These are phyloP conservation scores for Kwoniella europaea DNA, from an alignment of 768 basidiomycete species.

Conservation along the genomic window DNA sequence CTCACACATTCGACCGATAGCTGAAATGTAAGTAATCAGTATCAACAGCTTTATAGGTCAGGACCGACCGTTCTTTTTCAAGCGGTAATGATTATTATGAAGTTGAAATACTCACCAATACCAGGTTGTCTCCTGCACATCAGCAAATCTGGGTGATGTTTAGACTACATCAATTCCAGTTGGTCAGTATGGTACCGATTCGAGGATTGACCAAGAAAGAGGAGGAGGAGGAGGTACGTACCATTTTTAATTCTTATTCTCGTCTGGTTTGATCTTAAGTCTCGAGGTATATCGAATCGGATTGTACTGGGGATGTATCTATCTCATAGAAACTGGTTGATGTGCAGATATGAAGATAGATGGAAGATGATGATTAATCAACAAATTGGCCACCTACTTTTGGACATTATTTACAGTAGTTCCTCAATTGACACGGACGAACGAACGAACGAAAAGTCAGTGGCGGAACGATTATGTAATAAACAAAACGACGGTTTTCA, in stretches of 20 bases:
- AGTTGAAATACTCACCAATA: constrained; percentile 70
- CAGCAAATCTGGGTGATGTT: constrained; percentile 96
- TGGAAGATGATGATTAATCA: neutral
- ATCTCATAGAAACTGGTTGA: too few species aligned
- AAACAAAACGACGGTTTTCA: too few species aligned
- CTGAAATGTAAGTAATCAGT: constrained; percentile 59
- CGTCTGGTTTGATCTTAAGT: too few species aligned
- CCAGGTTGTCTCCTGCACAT: constrained; percentile 98
- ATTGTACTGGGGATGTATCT: too few species aligned
- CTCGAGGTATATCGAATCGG: too few species aligned
- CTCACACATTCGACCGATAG: constrained; percentile 96
- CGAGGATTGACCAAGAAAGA: neutral
- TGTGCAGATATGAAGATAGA: neutral
- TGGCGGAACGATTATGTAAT: constrained; percentile 14
- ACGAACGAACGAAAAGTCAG: constrained; percentile 1
- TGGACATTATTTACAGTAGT: neutral
- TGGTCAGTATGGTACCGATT: neutral
- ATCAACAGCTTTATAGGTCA: neutral
- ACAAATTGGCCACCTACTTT: neutral
- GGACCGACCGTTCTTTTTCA: neutral
- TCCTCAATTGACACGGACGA: neutral
- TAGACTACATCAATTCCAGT: constrained; percentile 63
- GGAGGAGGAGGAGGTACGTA: neutral
- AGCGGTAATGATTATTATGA: neutral
- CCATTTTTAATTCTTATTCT: neutral